Percentiles rank a stretch among this genome's conserved stretches.
Evolutionary conservation across 2,329 filamentous ascomycete species (phyloP).

Genomic region (Ophiostoma novo-ulmi): DNA sequence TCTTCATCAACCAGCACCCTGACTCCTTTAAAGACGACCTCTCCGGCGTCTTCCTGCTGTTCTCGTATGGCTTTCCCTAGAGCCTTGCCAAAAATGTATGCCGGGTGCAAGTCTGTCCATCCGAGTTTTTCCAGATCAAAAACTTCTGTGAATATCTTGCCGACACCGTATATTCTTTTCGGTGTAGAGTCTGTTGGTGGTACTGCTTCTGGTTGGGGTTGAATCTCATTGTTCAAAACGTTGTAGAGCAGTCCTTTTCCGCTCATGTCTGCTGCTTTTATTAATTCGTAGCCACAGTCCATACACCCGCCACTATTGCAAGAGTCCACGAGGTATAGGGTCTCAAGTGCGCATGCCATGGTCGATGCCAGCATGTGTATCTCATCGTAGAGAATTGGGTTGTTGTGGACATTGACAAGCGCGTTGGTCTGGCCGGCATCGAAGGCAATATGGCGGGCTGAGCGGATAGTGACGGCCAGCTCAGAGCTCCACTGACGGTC

Average conservation of each 20-base stretch:
- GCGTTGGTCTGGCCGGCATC: slow-evolving; percentile 31
- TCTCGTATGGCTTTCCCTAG: slow-evolving; percentile 32
- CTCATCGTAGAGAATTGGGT: slow-evolving; percentile 30
- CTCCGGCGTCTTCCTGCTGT: slow-evolving; percentile 30
- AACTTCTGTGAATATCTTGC: slow-evolving; percentile 34
- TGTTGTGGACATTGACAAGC: slow-evolving; percentile 14
- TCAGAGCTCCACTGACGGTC: slow-evolving; percentile 34
- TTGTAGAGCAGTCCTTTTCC: neutral
- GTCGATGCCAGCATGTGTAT: slow-evolving; percentile 32
- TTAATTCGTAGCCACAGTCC: slow-evolving; percentile 10
- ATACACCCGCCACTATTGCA: slow-evolving; percentile 24
- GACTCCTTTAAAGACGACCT: slow-evolving; percentile 17
- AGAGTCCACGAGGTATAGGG: slow-evolving; percentile 34
- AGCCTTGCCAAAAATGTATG: slow-evolving; percentile 33
- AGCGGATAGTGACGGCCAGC: slow-evolving; percentile 30
- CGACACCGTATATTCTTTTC: slow-evolving; percentile 26
- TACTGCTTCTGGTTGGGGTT: neutral
- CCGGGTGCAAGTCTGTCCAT: slow-evolving; percentile 33
- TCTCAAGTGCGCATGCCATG: slow-evolving; percentile 29
- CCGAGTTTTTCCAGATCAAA: slow-evolving; percentile 33
- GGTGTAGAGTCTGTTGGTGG: neutral
- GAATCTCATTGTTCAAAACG: neutral
- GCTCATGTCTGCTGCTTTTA: neutral
- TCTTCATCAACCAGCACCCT: slow-evolving; percentile 19
- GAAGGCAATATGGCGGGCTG: slow-evolving; percentile 31